A percentile compares a stretch with the other conserved stretches of the same genome.
These are phyloP conservation scores for Huntiella omanensis DNA, from an alignment of 2,329 filamentous ascomycete genomes.

Conservation along the genomic window DNA sequence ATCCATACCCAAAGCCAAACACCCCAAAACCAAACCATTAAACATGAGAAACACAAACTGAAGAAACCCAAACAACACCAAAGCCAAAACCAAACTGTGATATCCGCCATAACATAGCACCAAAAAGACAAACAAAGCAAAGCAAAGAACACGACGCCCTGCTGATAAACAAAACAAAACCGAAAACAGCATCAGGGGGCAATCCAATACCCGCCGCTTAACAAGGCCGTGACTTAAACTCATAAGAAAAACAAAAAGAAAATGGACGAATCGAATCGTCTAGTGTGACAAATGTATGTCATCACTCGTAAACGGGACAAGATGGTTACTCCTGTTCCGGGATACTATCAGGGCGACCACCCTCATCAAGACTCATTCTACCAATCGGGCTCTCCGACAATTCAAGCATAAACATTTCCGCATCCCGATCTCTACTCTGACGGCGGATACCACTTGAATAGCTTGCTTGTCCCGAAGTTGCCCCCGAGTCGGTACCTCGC, in stretches of 20 bases:
- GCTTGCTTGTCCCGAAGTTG: conserved; percentile 4
- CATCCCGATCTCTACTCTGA: conserved; percentile 15
- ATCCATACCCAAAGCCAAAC: too few species aligned
- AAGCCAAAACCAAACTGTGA: not conserved
- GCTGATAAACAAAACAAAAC: conserved; percentile 3
- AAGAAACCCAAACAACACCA: not conserved
- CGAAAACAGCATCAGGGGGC: not conserved
- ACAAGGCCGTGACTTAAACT: not conserved
- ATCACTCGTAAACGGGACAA: not conserved
- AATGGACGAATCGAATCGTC: not conserved
- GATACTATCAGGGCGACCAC: conserved; percentile 8
- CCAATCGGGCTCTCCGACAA: conserved; percentile 22
- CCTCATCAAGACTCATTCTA: conserved; percentile 40
- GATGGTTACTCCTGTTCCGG: not conserved
- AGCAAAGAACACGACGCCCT: conserved; percentile 2
- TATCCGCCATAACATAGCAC: not conserved
- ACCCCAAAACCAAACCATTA: too few species aligned
- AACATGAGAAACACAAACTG: too few species aligned
- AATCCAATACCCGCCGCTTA: too few species aligned
- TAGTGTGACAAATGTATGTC: not conserved
- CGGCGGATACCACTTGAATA: conserved; percentile 2
- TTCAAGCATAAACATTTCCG: conserved; percentile 9
- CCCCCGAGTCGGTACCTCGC: conserved; percentile 21
- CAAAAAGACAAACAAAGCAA: conserved; percentile 1
- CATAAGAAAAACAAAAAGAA: not conserved